phyloP scores from a whole-genome alignment of 371 early-diverging fungal genomes.

The Lichtheimia ornata region DNA sequence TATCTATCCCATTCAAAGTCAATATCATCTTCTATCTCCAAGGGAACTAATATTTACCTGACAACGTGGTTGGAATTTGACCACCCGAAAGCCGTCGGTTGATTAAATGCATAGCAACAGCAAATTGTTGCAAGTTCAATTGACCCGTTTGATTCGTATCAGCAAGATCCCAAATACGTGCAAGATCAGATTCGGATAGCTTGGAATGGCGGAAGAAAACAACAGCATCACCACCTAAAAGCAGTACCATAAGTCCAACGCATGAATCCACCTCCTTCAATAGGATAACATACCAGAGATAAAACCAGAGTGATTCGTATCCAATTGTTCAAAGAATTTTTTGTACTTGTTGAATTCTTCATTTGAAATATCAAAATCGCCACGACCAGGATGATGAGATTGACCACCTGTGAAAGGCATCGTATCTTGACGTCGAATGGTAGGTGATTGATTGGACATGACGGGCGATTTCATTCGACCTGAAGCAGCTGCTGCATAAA shows the following conservation, averaged over 20 bases:
- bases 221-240: slow-evolving; percentile 65
- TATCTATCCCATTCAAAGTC: not conserved
- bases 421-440: slow-evolving; percentile 14
- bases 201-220: slow-evolving; percentile 78
- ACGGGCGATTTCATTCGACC: slow-evolving; percentile 35
- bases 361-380: slow-evolving; percentile 26
- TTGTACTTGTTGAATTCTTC: slow-evolving; percentile 35
- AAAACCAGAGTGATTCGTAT: slow-evolving; percentile 28
- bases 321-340: slow-evolving; percentile 32
- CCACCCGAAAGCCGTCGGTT: slow-evolving; percentile 51
- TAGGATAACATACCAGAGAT: slow-evolving; percentile 31
- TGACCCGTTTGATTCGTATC: slow-evolving; percentile 48
- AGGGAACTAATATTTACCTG: slow-evolving; percentile 5
- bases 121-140: slow-evolving; percentile 53
- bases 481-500: slow-evolving; percentile 62
- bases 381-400: slow-evolving; percentile 10
- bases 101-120: slow-evolving; percentile 65
- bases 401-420: slow-evolving; percentile 11
- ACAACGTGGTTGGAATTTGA: slow-evolving; percentile 35
- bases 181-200: slow-evolving; percentile 64
- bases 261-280: too few relatives aligned
- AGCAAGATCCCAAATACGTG: slow-evolving; percentile 75
- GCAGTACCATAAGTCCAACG: too few relatives aligned
- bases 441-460: slow-evolving; percentile 16
- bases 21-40: not conserved